Evolutionary conservation across 345 rosid species (phyloP), one percentile per base, ranked within the genome.

Genomic region (Syzygium oleosum): DNA sequence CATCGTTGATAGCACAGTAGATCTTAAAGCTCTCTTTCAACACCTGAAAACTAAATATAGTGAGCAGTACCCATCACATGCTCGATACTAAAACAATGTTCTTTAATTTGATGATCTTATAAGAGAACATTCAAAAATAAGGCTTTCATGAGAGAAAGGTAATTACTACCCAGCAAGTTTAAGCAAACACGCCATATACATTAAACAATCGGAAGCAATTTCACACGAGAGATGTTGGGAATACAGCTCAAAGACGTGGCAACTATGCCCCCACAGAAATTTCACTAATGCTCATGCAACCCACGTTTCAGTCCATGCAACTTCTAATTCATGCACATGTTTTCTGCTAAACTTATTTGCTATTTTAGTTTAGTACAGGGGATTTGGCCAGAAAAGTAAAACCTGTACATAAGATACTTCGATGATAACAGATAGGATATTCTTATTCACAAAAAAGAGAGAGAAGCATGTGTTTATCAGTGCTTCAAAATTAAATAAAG

Each of bases 11-110:
- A 90, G 98, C 94, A 89, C 99, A 98, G 86, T 97, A 98, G 84
- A 98, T 92, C 94, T 98, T 98, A 89, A 98, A 98, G 89, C 99
- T 98, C 97, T 98, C 99, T 89, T 96, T 98, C 92, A 98, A 89
- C 68, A 97, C 99, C 99, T 98, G 94, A 86, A 93, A 89, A 90
- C 85, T 85, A 84, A 52, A 51, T 51, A 77, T 27, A 25, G 17
- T 65, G 59, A 38, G 56, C 31, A 53, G 38, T 11, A 84, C 51
- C 63, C 22, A 13, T 85, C 61, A 34, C 8, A 11, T 52, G 23
- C 58, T 29, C 58, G 31, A 51, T 17, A 52, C 27, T 84, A 38
- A 73, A 73, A 34, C 80, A 73, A 9, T 34, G 43, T 9, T 73
- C 23, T 68, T 17, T 19, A 19, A 38, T 38, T 34, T 38, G 80